Evolutionary conservation across 2,329 filamentous ascomycete species (phyloP).

Genomic region (Niveomyces coronatus): DNA sequence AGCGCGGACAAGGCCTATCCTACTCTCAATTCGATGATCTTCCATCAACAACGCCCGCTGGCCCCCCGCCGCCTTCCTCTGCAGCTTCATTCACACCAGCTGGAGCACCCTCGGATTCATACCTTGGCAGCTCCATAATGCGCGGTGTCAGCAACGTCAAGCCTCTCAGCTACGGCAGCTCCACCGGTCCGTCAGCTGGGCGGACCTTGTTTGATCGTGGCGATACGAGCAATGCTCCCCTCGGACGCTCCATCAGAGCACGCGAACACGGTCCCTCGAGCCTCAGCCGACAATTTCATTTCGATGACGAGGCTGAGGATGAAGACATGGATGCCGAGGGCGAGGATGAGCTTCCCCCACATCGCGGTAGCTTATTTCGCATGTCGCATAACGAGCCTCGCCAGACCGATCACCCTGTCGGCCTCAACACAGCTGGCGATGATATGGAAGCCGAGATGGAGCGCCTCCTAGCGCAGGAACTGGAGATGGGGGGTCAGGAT

Average conservation of each 20-base stretch:
- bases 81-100: constrained; percentile 45
- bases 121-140: constrained; percentile 44
- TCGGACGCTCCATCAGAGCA: constrained; percentile 38
- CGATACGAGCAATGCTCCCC: constrained; percentile 30
- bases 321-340: constrained; percentile 23
- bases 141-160: constrained; percentile 30
- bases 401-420: constrained; percentile 10
- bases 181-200: constrained; percentile 17
- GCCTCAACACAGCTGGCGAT: constrained; percentile 20
- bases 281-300: constrained; percentile 34
- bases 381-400: constrained; percentile 11
- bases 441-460: constrained; percentile 27
- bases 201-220: constrained; percentile 28
- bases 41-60: constrained; percentile 44
- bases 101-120: constrained; percentile 45
- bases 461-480: constrained; percentile 22
- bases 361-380: constrained; percentile 23
- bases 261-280: constrained; percentile 37
- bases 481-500: constrained; percentile 26
- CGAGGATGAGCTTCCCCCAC: constrained; percentile 24
- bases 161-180: constrained; percentile 28
- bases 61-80: constrained; percentile 41
- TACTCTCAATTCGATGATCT: constrained; percentile 32
- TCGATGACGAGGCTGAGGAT: constrained; percentile 24
- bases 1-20: constrained; percentile 24